phyloP scores from a whole-genome alignment of 148 eudicot genomes.

The Oxyria digyna region DNA sequence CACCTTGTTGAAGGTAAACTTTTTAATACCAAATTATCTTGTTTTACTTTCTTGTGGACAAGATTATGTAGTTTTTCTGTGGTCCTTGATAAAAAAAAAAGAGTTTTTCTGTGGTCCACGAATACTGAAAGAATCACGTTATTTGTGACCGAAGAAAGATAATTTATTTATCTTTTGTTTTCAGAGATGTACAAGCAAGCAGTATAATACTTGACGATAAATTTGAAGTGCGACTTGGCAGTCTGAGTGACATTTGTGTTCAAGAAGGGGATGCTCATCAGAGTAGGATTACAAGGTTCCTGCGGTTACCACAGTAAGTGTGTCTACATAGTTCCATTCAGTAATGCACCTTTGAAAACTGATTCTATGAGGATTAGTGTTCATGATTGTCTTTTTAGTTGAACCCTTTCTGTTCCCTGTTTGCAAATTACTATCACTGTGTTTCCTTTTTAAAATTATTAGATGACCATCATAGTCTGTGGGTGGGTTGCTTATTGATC shows the following conservation, averaged over 20 bases:
- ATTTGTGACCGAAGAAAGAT: neutral
- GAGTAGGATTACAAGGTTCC: conserved; percentile 59
- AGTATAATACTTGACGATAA: conserved; percentile 97
- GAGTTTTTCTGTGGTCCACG: neutral
- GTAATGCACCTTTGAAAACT: neutral
- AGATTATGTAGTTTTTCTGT: neutral
- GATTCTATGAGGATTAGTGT: neutral
- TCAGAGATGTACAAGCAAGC: conserved; percentile 93
- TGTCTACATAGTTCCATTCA: neutral
- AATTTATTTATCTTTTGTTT: neutral
- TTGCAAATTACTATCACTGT: too few relatives aligned
- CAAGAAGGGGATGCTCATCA: conserved; percentile 90
- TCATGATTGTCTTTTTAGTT: neutral
- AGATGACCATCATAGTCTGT: too few relatives aligned
- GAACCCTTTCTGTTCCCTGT: too few relatives aligned
- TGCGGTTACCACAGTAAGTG: conserved; percentile 81
- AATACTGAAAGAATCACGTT: neutral
- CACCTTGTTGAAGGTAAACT: neutral
- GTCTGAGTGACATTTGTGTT: conserved; percentile 59
- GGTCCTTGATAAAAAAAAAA: neutral
- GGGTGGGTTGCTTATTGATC: too few relatives aligned
- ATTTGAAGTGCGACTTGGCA: conserved; percentile 95
- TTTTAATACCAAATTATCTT: neutral
- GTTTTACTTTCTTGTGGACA: neutral
- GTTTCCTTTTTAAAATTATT: too few relatives aligned